Evolutionary conservation across 176 grass and related monocot species (phyloP), one percentile per base, ranked within the genome.

Genomic region (Raddia distichophylla): DNA sequence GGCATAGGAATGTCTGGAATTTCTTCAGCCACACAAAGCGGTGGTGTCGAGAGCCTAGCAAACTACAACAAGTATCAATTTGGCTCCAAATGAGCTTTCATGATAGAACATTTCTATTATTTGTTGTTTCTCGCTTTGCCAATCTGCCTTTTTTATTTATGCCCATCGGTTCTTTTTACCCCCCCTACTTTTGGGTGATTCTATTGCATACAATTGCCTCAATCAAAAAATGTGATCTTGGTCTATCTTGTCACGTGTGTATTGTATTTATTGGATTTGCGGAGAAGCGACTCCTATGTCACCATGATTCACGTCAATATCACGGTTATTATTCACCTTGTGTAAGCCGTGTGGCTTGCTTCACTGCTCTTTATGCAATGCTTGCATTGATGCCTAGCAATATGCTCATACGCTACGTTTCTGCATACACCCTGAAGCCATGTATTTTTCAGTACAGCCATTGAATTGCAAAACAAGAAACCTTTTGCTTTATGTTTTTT

Each of bases 11-110:
- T 94, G 57, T 84, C 91, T 40, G 82, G 95, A 15, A 75, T 81
- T 51, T 70, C 89, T 71, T 78, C 87, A 0, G 69, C 90, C 8
- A 69, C 89, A 8, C 65, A 77, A 63, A 60, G 64, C 4, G 84
- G 84, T 73, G 88, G 83, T 18, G 74, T 90, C 37, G 90, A 89
- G 83, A 93, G 85, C 63, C 68, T 91, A 14, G 86, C 91, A 74
- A 89, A 88, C 83, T 88, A 86, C 64, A 84, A 90, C 52, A 90
- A 93, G 71, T 89, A 96, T 77, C 89, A 93, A 19, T 95, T 90
- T 22, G 91, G 59, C 75, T 95, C 88, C 77, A 93, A 96, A 82
- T 99, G 91, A 93, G 34, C 47, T 52, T 77, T 67, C n/a, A 33
- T 61, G 48, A 32, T 6, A 53, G 65, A 50, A 33, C 46, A 7